Evolutionary conservation across 768 basidiomycete species (phyloP), one percentile per base, ranked within the genome.

Genomic region (Russula ochroleuca): DNA sequence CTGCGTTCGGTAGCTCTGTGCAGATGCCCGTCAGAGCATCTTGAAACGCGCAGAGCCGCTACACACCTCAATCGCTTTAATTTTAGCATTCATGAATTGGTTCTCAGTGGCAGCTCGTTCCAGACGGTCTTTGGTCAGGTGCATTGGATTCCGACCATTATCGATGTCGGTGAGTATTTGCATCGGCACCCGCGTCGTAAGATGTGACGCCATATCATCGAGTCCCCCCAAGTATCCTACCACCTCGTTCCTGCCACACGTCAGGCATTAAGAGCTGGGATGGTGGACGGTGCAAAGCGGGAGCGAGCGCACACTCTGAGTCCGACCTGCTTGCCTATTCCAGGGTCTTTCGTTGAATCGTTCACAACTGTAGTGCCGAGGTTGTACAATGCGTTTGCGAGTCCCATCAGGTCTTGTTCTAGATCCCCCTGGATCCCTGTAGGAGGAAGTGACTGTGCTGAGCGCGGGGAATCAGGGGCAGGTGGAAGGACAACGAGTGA

Each of bases 21-120:
- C 66, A 23, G 14, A 14, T n/a, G 19, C 25, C 41, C 31, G 37
- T 59, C 31, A 64, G 38, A 33, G 35, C 11, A 4, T 28, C 21
- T n/a, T 14, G 7, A 25, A 61, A 33, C 43, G 23, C 5, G 15
- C 23, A 33, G 31, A 49, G n/a, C 31, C 19, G 37, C 48, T n/a
- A 69, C 83, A 69, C 66, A 90, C 90, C 59, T 85, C 81, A 31
- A 94, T 81, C 1, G 90, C 92, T 50, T 81, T 80, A 43, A 94
- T 89, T 71, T 93, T 92, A 33, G 89, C 91, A 70, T 93, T 91
- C 87, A 92, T 90, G 67, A 92, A 93, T 70, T 92, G 92, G 71
- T 94, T 94, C 76, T 94, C 92, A 2, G 89, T 88, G 35, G 92
- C 90, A 0, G 90, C 84, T 58, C 90, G 81, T 75, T 94, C 92